A percentile compares a stretch with the other conserved stretches of the same genome.
Conservation (phyloP, 805 yeast species). For the Wickerhamiella australiensis region DNA sequence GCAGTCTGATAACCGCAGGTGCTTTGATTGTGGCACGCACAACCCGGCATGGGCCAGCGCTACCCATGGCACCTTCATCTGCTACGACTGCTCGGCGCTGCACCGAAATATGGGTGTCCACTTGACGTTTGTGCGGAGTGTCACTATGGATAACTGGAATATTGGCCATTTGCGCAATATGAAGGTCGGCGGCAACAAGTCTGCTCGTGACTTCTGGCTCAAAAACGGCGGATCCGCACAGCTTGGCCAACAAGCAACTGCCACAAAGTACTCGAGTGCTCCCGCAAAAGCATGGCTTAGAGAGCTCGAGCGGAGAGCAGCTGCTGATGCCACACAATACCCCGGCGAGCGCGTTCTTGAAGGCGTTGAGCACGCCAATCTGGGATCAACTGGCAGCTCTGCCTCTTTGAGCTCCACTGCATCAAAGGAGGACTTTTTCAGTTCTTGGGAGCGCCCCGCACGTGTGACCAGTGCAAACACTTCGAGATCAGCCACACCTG, state of each 20-base stretch:
- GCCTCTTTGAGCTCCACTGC: slow-evolving; percentile 19
- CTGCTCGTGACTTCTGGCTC: slow-evolving; percentile 67
- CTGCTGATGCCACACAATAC: slow-evolving; percentile 51
- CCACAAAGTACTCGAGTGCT: slow-evolving; percentile 65
- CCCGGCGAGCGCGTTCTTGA: slow-evolving; percentile 68
- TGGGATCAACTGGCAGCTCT: slow-evolving; percentile 15
- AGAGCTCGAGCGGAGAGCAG: slow-evolving; percentile 58
- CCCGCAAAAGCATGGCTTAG: slow-evolving; percentile 73
- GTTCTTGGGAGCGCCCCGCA: slow-evolving; percentile 75
- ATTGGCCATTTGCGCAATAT: slow-evolving; percentile 79
- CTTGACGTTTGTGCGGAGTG: slow-evolving; percentile 85
- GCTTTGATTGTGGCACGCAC: slow-evolving; percentile 89
- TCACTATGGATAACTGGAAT: slow-evolving; percentile 90
- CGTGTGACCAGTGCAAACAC: slow-evolving; percentile 28
- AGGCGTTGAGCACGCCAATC: slow-evolving; percentile 26
- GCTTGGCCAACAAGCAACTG: slow-evolving; percentile 44
- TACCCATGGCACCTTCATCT: slow-evolving; percentile 84
- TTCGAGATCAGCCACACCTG: slow-evolving; percentile 18
- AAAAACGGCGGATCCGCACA: slow-evolving; percentile 77
- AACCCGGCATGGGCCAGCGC: slow-evolving; percentile 98
- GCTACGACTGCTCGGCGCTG: slow-evolving; percentile 89
- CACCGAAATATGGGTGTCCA: slow-evolving; percentile 96
- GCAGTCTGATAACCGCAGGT: slow-evolving; percentile 57
- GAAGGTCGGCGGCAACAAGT: slow-evolving; percentile 86
- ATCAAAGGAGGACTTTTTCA: slow-evolving; percentile 71